Base-by-base conservation (phyloP, 2,329 filamentous ascomycete genomes). In the Pseudocercospora cruenta region DNA sequence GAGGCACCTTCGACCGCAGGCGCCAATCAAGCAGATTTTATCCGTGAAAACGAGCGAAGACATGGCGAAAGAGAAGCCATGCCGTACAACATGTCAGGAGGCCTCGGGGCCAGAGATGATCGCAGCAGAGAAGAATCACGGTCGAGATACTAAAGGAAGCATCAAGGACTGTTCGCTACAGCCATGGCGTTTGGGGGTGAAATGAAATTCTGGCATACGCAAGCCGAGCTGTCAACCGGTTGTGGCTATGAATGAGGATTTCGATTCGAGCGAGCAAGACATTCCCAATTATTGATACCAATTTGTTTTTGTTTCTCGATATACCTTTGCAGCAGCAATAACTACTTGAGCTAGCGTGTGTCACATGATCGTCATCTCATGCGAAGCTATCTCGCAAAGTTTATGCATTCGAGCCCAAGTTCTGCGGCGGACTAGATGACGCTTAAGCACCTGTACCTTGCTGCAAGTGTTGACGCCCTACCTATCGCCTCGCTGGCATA, bases 131-230 rank as follows among this genome's bases (percentile, higher is more conserved):
- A 62, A 33, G 65, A 67, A 28, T 62, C 62, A 33, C 58, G 60
- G 21, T 62, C 55, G n/a, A 58, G 55, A 24, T 58, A 58, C 19
- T 58, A 58, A 24, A 58, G 88, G 88, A 55, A 55, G 51, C 51
- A 55, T 55, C 22, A 33, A 55, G 49, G 51, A 31, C 24, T 55
- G 51, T n/a, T 26, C 24, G 26, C 51, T 16, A 31, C 51, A 55
- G 22, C 26, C 22, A 55, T 10, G 22, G 51, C 21, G 51, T 55
- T 55, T 55, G 33, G n/a, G 51, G 51, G 12, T 19, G n/a, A n/a
- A n/a, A n/a, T n/a, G n/a, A n/a, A n/a, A n/a, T n/a, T n/a, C n/a
- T 19, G 26, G 26, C 51, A 55, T 55, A 55, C 51, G 26, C 24
- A 55, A 28, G 51, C 51, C 24, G 51, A 55, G 51, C 24, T 26